These are phyloP conservation scores for Apiospora aurea DNA, from an alignment of 2,329 filamentous ascomycete genomes.

Conservation along the genomic window DNA sequence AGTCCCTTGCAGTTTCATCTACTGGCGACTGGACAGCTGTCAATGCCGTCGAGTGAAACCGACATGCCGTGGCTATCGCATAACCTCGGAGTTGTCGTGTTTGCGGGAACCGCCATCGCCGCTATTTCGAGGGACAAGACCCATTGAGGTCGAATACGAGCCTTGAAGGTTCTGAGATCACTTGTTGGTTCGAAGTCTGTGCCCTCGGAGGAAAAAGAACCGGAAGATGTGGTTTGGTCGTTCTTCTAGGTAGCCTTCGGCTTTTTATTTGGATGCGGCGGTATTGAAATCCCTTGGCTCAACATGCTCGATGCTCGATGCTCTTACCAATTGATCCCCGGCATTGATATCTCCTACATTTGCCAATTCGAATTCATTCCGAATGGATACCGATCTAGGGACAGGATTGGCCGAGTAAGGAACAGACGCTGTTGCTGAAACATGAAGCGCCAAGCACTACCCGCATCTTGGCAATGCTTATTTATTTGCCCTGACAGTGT, in stretches of 20 bases:
- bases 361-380: not conserved
- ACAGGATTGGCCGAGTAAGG: not conserved
- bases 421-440: not conserved
- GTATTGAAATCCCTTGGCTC: not conserved
- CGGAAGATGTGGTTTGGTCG: not conserved
- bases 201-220: not conserved
- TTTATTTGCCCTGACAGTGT: slow-evolving; percentile 9
- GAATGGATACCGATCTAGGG: not conserved
- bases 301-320: not conserved
- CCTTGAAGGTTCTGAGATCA: not conserved
- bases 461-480: slow-evolving; percentile 18
- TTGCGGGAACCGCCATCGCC: not conserved
- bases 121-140: not conserved
- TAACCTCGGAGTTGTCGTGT: not conserved
- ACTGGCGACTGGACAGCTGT: not conserved
- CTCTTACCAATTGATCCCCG: not conserved
- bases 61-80: not conserved
- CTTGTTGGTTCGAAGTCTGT: not conserved
- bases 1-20: not conserved
- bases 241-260: not conserved
- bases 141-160: slow-evolving; percentile 1
- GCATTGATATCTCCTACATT: not conserved
- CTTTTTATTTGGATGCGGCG: too few species aligned
- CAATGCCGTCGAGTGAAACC: not conserved
- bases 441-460: not conserved